These are phyloP conservation scores for Clonostachys byssicola DNA, from an alignment of 2,329 filamentous ascomycete genomes.

Conservation along the genomic window DNA sequence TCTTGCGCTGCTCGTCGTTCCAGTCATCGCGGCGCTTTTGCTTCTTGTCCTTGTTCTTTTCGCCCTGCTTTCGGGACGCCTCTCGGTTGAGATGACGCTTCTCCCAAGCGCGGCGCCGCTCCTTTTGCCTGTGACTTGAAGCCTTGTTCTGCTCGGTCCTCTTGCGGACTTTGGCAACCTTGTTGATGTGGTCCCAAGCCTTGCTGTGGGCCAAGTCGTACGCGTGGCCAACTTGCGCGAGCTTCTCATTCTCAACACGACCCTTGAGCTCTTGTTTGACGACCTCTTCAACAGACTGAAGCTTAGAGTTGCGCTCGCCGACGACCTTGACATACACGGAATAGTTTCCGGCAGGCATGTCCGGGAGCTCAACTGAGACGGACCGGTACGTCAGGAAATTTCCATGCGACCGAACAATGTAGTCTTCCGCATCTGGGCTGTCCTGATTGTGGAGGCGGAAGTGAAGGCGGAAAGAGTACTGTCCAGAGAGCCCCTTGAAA, in stretches of 20 bases:
- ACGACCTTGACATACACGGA: conserved; percentile 52
- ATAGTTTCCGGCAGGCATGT: conserved; percentile 52
- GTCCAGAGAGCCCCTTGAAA: conserved; percentile 56
- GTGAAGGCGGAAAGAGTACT: conserved; percentile 47
- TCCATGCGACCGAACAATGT: conserved; percentile 54
- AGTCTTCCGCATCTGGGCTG: conserved; percentile 49
- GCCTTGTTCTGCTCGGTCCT: conserved; percentile 45
- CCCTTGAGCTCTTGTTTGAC: conserved; percentile 44
- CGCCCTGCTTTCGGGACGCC: conserved; percentile 32
- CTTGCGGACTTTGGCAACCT: conserved; percentile 43
- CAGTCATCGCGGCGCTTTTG: conserved; percentile 17
- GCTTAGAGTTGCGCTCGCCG: conserved; percentile 36
- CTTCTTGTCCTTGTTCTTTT: conserved; percentile 30
- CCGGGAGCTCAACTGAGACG: conserved; percentile 51
- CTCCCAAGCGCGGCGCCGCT: conserved; percentile 45
- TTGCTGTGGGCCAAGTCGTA: conserved; percentile 60
- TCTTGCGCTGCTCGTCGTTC: conserved; percentile 17
- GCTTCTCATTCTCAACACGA: conserved; percentile 50
- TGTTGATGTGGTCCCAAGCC: conserved; percentile 44
- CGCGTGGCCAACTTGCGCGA: conserved; percentile 51
- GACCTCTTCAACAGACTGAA: conserved; percentile 49
- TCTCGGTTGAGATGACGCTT: conserved; percentile 37
- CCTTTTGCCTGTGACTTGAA: conserved; percentile 35
- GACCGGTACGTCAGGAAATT: conserved; percentile 56
- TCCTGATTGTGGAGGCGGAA: conserved; percentile 45